phyloP scores from a whole-genome alignment of 1,284 basidiomycete genomes.

The Ustilago shanxiensis region DNA sequence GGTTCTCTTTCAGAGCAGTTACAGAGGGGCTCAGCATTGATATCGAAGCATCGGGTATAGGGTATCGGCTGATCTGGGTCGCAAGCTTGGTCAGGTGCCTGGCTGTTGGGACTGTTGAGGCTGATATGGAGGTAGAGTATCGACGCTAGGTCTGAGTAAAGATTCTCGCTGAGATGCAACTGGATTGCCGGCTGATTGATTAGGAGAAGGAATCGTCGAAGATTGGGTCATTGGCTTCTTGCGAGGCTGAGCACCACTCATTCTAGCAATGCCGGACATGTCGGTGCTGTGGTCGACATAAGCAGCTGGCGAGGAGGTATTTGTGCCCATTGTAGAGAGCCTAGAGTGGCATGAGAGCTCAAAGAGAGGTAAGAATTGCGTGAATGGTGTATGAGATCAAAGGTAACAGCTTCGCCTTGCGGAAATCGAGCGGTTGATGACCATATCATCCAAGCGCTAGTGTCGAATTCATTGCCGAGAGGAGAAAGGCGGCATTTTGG shows the following conservation, averaged over 20 bases:
- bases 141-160: constrained; percentile 13
- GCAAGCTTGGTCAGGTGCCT: neutral
- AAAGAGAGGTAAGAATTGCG: neutral
- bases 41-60: neutral
- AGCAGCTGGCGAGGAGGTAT: constrained; percentile 36
- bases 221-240: neutral
- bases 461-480: constrained; percentile 2
- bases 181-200: neutral
- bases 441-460: neutral
- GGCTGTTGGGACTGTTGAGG: constrained; percentile 1
- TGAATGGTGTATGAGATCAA: neutral
- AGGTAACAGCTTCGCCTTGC: neutral
- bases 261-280: constrained; percentile 31
- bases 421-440: neutral
- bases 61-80: neutral
- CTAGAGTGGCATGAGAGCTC: neutral
- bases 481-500: neutral
- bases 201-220: neutral
- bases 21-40: neutral
- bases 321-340: constrained; percentile 25
- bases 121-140: constrained; percentile 33
- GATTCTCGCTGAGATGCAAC: neutral
- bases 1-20: neutral
- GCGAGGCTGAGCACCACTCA: constrained; percentile 44
- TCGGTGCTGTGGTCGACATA: constrained; percentile 25